These are phyloP conservation scores for Suillus brevipes DNA, from an alignment of 768 basidiomycete species.

Conservation along the genomic window DNA sequence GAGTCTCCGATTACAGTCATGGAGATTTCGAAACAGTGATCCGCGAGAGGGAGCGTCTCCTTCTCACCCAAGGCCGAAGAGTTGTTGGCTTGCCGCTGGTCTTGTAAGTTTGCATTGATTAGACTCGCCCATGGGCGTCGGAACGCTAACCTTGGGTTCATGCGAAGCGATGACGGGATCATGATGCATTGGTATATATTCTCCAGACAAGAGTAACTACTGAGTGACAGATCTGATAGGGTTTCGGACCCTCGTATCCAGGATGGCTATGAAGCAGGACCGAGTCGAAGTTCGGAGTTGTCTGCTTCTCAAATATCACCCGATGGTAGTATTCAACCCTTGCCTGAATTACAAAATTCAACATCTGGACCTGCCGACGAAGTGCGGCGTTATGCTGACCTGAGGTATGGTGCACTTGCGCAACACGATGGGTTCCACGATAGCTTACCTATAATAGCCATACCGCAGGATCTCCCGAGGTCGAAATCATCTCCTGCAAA, in stretches of 20 bases:
- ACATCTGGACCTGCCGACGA: not conserved
- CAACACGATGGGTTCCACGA: not conserved
- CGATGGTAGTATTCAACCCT: not conserved
- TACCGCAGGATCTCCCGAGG: constrained; percentile 6
- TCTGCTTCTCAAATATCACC: not conserved
- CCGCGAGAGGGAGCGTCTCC: constrained; percentile 18
- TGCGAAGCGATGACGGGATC: constrained; percentile 29
- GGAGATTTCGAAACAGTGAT: constrained; percentile 17
- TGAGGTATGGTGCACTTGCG: not conserved
- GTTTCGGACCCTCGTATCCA: not conserved
- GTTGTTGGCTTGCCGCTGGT: constrained; percentile 27
- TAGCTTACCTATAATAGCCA: not conserved
- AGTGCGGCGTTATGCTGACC: not conserved
- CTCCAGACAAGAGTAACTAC: not conserved
- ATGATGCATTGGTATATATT: constrained; percentile 29
- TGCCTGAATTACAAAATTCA: not conserved
- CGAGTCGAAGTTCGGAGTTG: not conserved
- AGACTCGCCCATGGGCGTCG: not conserved
- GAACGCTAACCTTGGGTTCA: constrained; percentile 10
- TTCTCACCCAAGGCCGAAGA: constrained; percentile 22
- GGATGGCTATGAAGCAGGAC: not conserved
- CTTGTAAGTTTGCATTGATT: constrained; percentile 20
- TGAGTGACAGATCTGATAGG: not conserved
- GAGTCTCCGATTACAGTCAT: constrained; percentile 12
- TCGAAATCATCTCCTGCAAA: constrained; percentile 13